Evolutionary conservation across 306 rosid genomes (phyloP), one percentile per base, ranked within the genome.

Genomic region (Morella rubra): DNA sequence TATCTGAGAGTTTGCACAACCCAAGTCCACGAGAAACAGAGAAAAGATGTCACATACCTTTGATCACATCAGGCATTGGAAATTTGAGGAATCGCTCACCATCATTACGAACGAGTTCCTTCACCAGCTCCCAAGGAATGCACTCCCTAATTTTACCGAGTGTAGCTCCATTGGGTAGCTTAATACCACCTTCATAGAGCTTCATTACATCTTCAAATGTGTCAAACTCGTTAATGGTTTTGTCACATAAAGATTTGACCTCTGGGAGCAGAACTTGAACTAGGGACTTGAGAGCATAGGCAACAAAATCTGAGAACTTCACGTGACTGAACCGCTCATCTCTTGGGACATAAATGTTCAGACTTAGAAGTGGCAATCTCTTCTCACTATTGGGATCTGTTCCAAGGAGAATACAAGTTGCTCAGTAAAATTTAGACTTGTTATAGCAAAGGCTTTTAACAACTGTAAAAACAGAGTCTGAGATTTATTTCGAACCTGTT

Each of bases 141-240:
- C 83, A 72, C 6, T 88, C 88, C 80, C 89, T 85, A 7, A 92
- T 66, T 80, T 77, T 90, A 49, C 59, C 42, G 0, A 73, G 75
- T 16, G 85, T n/a, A 27, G 80, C 75, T 54, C 90, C 91, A 78
- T 66, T 84, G 41, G 97, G 93, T 44, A 90, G 77, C 40, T 83
- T 76, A 64, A 89, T 18, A 64, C 90, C 89, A 56, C 95, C 92
- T 44, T 89, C 87, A 24, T 89, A 92, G 76, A 95, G 89, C 55
- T 80, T 75, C 27, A 87, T 60, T 9, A 95, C 88, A 66, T 95
- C 97, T 51, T 89, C 51, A 37, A 95, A 86, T 50, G 86, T 81
- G 76, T 95, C 97, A 72, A 95, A 95, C 88, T 91, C 98, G 44
- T 92, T 86, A 32, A 88, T 83, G 53, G 96, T 95, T 81, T 90